phyloP scores from a whole-genome alignment of 257 asterid genomes.

The Marsdenia floribunda region DNA sequence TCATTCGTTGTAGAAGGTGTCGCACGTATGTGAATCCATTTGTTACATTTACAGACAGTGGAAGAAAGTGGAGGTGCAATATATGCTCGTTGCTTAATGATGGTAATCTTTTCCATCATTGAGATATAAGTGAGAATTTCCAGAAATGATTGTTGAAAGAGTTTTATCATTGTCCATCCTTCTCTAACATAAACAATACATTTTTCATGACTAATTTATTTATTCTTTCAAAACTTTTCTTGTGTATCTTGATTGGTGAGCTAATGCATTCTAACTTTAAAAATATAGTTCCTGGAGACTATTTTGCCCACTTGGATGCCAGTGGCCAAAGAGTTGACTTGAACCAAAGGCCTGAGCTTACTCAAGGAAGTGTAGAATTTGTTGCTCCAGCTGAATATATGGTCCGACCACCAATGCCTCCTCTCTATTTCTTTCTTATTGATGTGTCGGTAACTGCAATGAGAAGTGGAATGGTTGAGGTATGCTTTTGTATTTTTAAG shows the following conservation, averaged over 20 bases:
- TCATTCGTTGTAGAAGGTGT: constrained; percentile 87
- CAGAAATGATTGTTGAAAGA: neutral
- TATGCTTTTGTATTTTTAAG: constrained; percentile 24
- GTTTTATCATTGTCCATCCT: neutral
- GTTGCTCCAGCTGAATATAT: constrained; percentile 95
- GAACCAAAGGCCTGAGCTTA: constrained; percentile 92
- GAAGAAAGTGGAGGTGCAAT: constrained; percentile 95
- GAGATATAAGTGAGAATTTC: constrained; percentile 8
- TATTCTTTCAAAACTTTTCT: neutral
- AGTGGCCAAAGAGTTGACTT: constrained; percentile 75
- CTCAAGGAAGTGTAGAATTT: constrained; percentile 83
- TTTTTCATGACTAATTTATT: constrained; percentile 26
- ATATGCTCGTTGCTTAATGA: constrained; percentile 77
- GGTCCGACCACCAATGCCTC: constrained; percentile 99
- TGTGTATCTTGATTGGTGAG: constrained; percentile 8
- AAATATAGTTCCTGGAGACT: constrained; percentile 78
- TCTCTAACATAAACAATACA: neutral
- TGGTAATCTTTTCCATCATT: constrained; percentile 35
- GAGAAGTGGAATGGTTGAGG: constrained; percentile 93
- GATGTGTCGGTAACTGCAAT: constrained; percentile 89
- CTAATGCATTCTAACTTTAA: constrained; percentile 27
- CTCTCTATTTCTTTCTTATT: constrained; percentile 78
- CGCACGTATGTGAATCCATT: constrained; percentile 85
- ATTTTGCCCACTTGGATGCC: constrained; percentile 79
- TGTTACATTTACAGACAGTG: constrained; percentile 70